These are phyloP conservation scores for Tolypocladium guangdongense DNA, from an alignment of 2,329 filamentous ascomycete species.

Conservation along the genomic window DNA sequence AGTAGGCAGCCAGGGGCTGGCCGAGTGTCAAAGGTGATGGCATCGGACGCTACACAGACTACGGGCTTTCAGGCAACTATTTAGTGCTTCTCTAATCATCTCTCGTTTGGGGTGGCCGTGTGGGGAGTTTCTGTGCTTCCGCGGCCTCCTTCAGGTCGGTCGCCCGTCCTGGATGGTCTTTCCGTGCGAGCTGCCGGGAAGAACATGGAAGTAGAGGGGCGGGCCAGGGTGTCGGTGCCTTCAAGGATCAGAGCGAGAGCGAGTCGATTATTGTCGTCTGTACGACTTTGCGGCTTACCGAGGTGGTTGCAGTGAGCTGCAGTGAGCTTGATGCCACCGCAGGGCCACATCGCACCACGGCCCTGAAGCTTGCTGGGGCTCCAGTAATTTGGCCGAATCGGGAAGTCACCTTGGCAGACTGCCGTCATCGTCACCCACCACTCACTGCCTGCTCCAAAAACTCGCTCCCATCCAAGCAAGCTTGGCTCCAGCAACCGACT, in stretches of 20 bases:
- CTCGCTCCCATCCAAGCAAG: neutral
- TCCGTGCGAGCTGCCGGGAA: conserved; percentile 44
- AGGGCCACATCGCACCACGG: too few species aligned
- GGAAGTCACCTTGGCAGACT: neutral
- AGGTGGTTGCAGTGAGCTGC: too few species aligned
- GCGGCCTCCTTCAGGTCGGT: conserved; percentile 13
- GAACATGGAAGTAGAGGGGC: conserved; percentile 35
- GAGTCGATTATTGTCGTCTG: too few species aligned
- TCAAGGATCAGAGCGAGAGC: too few species aligned
- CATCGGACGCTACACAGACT: neutral
- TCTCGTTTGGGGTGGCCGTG: too few species aligned
- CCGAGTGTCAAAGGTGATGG: neutral
- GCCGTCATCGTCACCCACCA: neutral
- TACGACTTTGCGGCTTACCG: too few species aligned
- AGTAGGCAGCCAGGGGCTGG: neutral
- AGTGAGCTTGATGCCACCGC: too few species aligned
- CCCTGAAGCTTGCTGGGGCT: neutral
- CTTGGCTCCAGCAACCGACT: neutral
- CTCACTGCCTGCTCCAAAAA: neutral
- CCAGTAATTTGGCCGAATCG: neutral
- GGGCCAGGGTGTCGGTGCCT: too few species aligned
- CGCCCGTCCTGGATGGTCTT: conserved; percentile 20
- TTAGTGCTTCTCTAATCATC: too few species aligned
- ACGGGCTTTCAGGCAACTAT: neutral
- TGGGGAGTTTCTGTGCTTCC: neutral